phyloP scores from a whole-genome alignment of 2,329 filamentous ascomycete species.

The Hypoxylon sp. region DNA sequence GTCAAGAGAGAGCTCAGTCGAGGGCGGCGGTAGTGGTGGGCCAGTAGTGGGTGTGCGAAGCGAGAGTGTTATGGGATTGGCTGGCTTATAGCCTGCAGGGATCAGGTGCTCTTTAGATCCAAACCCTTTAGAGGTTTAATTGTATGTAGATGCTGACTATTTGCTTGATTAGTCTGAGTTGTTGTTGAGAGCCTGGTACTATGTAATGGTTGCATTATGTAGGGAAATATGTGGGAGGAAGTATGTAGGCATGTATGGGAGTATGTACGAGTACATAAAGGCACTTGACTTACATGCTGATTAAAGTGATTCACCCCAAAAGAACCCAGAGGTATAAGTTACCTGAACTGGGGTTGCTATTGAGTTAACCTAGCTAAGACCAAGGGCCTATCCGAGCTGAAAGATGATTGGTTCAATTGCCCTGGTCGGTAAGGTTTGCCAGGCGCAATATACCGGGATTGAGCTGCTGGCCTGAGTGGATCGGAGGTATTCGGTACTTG shows the following conservation, averaged over 20 bases:
- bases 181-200: constrained; percentile 18
- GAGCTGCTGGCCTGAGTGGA: constrained; percentile 33
- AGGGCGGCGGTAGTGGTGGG: constrained; percentile 50
- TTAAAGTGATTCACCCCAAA: constrained; percentile 30
- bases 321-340: constrained; percentile 36
- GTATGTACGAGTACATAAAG: constrained; percentile 20
- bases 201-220: constrained; percentile 19
- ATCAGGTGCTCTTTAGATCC: constrained; percentile 43
- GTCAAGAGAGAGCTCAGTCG: constrained; percentile 38
- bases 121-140: constrained; percentile 37
- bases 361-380: constrained; percentile 31
- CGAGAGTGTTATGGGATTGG: constrained; percentile 48
- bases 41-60: constrained; percentile 46
- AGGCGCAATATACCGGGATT: constrained; percentile 44
- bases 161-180: constrained; percentile 34
- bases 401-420: constrained; percentile 43
- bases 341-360: constrained; percentile 38
- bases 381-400: constrained; percentile 25
- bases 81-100: constrained; percentile 43
- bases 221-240: background rate
- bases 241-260: background rate
- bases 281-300: constrained; percentile 38
- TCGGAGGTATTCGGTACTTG: constrained; percentile 46
- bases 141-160: constrained; percentile 39
- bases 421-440: constrained; percentile 38